Base-by-base conservation (phyloP, 345 rosid genomes). In the Citrus mangshanensis region DNA sequence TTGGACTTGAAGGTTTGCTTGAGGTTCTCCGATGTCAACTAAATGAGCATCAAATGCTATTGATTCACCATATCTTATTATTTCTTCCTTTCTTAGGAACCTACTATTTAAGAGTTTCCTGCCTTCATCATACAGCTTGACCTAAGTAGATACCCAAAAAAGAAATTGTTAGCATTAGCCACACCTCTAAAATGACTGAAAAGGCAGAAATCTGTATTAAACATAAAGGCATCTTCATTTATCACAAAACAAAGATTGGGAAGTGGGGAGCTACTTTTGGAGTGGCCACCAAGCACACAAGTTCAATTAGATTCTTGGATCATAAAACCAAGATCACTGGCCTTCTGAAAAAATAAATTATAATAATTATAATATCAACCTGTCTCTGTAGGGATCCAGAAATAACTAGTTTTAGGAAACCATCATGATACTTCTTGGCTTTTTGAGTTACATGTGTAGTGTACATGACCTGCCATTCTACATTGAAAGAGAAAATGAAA, bases 391-490 rank as follows among this genome's bases (percentile, higher is more conserved):
- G 71, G 40, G 84, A 58, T 79, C 87, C 91, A 55, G 58, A 5
- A 67, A 42, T 37, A 46, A 77, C 74, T 42, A 88, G 85, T 70
- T 46, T 46, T 75, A 91, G 67, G 79, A 82, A 88, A 64, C 95
- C 95, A 74, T 91, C 93, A 71, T 91, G 91, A 82, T 83, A 89
- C 74, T 83, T 91, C 82, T 91, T 91, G 21, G 88, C 85, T 78
- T 86, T 89, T 63, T 88, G 90, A 75, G 89, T 91, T 72, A 88
- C 22, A 58, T 88, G 91, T 35, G 88, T 70, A 34, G 95, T 87
- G 64, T 87, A 91, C 77, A 91, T 56, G 72, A 78, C 89, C 80
- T 85, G 84, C 88, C 93, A 86, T 72, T 84, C 91, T 88, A 68
- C 25, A 72, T 22, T 18, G 59, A 72, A 60, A 73, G 38, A 38